phyloP scores from a whole-genome alignment of 139 green algal species.

The Chlamydomonas sp. region DNA sequence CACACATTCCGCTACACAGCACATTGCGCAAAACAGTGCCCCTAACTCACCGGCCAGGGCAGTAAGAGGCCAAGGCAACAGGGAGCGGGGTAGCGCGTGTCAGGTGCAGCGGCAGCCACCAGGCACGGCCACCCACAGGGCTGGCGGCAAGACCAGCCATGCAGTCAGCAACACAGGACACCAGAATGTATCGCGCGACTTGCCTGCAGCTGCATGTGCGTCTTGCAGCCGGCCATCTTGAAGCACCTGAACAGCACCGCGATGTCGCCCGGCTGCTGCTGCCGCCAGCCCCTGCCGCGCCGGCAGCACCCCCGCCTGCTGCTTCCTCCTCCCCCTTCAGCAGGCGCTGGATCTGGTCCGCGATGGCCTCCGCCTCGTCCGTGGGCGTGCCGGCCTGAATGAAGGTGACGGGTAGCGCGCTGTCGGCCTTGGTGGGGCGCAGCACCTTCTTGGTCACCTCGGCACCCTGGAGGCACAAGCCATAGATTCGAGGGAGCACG shows the following conservation, averaged over 20 bases:
- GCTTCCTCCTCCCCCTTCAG: neutral
- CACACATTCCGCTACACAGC: too few relatives aligned
- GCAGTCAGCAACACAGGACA: neutral
- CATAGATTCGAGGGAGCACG: too few relatives aligned
- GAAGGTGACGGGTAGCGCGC: conserved; percentile 6
- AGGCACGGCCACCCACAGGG: too few relatives aligned
- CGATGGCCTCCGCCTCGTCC: conserved; percentile 32
- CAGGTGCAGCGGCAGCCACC: neutral
- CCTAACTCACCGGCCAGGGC: too few relatives aligned
- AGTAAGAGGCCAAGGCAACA: too few relatives aligned
- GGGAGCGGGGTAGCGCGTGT: neutral
- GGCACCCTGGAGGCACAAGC: too few relatives aligned
- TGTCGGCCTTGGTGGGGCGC: neutral
- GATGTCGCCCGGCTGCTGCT: neutral
- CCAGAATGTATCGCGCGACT: neutral
- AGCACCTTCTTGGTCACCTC: neutral
- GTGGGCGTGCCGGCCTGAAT: conserved; percentile 13
- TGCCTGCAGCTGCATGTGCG: conserved; percentile 36
- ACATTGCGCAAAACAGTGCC: too few relatives aligned
- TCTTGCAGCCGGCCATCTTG: conserved; percentile 20
- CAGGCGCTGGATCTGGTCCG: neutral
- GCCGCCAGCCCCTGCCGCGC: too few relatives aligned
- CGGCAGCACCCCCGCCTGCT: neutral
- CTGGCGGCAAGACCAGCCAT: too few relatives aligned
- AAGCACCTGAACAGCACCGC: conserved; percentile 42